These are phyloP conservation scores for Phytopythium litorale DNA, from an alignment of 352 stramenopile genomes.

Conservation along the genomic window DNA sequence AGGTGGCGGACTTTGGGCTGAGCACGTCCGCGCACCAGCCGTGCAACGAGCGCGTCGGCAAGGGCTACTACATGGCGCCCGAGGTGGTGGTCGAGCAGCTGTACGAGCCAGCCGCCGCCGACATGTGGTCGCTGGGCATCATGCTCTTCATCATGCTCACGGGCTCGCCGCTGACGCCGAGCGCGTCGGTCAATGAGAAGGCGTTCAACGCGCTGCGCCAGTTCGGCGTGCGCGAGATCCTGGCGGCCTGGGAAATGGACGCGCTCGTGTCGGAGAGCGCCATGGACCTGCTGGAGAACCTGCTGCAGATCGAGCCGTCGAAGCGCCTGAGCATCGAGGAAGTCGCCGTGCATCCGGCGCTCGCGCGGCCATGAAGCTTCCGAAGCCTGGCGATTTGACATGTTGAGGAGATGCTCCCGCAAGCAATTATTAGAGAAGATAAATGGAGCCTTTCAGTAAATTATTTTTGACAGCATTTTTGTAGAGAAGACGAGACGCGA, in stretches of 20 bases:
- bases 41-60: constrained; percentile 27
- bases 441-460: neutral
- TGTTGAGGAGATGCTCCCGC: too few species aligned
- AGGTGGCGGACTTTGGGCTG: constrained; percentile 58
- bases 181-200: constrained; percentile 22
- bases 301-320: constrained; percentile 26
- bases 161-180: constrained; percentile 39
- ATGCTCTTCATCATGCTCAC: constrained; percentile 73
- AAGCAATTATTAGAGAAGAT: neutral
- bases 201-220: constrained; percentile 27
- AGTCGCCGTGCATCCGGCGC: constrained; percentile 3
- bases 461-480: too few species aligned
- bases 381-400: neutral
- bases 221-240: constrained; percentile 41
- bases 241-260: constrained; percentile 41
- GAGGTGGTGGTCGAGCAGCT: constrained; percentile 29
- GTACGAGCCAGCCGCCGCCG: constrained; percentile 48
- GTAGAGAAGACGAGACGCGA: too few species aligned
- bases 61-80: constrained; percentile 58
- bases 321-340: constrained; percentile 22
- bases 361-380: neutral
- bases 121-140: constrained; percentile 66
- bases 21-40: constrained; percentile 17
- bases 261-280: constrained; percentile 13
- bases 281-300: constrained; percentile 16